Evolutionary conservation across 805 yeast species (phyloP), one percentile per base, ranked within the genome.

Genomic region (Wickerhamomyces chaumierensis): DNA sequence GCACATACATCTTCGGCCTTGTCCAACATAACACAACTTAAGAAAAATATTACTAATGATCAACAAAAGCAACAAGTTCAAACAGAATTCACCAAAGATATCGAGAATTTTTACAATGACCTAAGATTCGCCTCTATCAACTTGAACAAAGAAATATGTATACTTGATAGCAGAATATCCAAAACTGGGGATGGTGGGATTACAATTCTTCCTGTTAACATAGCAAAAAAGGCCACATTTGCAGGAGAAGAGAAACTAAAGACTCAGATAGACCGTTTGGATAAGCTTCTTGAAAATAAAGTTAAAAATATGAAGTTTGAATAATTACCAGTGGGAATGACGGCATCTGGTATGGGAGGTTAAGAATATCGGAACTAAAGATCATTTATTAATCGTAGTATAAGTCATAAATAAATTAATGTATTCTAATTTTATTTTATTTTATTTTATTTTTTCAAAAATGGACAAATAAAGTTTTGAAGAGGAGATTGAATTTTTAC

Each of bases 181-280:
- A 69, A 66, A 5, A 65, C 65, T 29, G 63, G 66, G 16, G 69
- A 68, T 36, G 51, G 55, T 41, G 61, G 59, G n/a, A 53, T 71
- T 17, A 71, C 71, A 61, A 70, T 82, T 31, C 62, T 82, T 20
- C 92, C 94, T 1, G 69, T 81, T 3, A 67, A 70, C 33, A 72
- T 82, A 18, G 81, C 78, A 37, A 78, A 78, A 45, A 79, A 80
- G 60, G 84, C 86, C 28, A 73, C 83, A 5, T 68, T 72, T 61
- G 68, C 80, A 21, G 86, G 87, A 3, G 61, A 63, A 31, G 68
- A 63, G 45, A 79, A 81, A 53, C 61, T 81, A 36, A 58, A 63
- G 9, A 68, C 66, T 34, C 76, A 75, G 47, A 42, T 76, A 38
- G 48, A 49, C 14, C 52, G 50, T 4, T 39, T 67, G 37, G 59